Conservation (phyloP, 116 monocot species). For the Iris pallida region DNA sequence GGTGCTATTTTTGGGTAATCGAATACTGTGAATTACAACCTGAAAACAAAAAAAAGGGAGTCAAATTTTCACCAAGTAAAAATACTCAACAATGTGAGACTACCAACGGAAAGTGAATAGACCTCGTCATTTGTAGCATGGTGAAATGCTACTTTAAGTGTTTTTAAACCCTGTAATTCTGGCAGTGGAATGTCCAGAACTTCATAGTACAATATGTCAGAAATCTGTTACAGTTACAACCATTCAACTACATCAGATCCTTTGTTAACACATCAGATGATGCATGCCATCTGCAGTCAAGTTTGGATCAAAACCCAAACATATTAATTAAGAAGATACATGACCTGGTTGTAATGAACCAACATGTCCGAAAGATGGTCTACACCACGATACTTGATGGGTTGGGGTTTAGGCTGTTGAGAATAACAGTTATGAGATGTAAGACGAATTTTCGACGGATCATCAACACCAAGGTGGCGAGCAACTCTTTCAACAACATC, state of each 20-base stretch:
- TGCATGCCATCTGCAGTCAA: too few species aligned
- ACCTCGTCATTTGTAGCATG: slow-evolving; percentile 56
- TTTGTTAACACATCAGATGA: too few species aligned
- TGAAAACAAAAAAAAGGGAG: slow-evolving; percentile 9
- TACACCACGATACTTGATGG: slow-evolving; percentile 46
- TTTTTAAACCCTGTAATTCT: slow-evolving; percentile 56
- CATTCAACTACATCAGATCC: not conserved
- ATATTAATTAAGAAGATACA: not conserved
- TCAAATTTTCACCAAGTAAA: too few species aligned
- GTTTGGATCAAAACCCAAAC: too few species aligned
- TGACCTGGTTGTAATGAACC: slow-evolving; percentile 60
- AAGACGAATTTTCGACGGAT: slow-evolving; percentile 49
- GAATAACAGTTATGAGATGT: slow-evolving; percentile 62
- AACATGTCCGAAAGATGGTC: slow-evolving; percentile 52
- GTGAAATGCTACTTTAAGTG: slow-evolving; percentile 60
- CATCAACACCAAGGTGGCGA: slow-evolving; percentile 41
- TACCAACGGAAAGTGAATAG: not conserved
- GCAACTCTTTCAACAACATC: slow-evolving; percentile 58
- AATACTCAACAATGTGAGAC: not conserved
- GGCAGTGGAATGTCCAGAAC: slow-evolving; percentile 56
- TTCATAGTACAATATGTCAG: slow-evolving; percentile 61
- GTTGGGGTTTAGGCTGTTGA: slow-evolving; percentile 57
- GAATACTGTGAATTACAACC: slow-evolving; percentile 35
- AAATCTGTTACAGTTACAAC: slow-evolving; percentile 27
- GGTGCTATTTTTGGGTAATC: slow-evolving; percentile 44